These are phyloP conservation scores for Elymus sibiricus DNA, from an alignment of 176 grass and related monocot genomes.

Conservation along the genomic window DNA sequence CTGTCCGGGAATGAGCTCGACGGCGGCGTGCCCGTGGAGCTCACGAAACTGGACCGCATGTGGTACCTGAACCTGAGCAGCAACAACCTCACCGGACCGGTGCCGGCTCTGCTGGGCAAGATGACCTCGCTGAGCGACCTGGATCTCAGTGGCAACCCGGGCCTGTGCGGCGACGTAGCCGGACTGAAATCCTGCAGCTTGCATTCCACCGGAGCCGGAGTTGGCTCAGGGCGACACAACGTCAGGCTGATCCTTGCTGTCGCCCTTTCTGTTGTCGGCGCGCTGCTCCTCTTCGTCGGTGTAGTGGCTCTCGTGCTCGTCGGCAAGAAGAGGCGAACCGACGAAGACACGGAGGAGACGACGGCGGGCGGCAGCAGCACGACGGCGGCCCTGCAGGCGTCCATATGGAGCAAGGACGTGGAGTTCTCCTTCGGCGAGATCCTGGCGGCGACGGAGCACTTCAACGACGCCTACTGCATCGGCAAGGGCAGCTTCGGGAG, in stretches of 20 bases:
- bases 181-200: slow-evolving; percentile 40
- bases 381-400: not conserved
- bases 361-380: not conserved
- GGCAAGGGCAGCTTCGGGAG: slow-evolving; percentile 74
- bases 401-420: slow-evolving; percentile 66
- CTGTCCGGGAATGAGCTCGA: slow-evolving; percentile 54
- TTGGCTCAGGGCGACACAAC: slow-evolving; percentile 6
- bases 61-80: slow-evolving; percentile 63
- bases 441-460: slow-evolving; percentile 68
- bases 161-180: slow-evolving; percentile 54
- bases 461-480: slow-evolving; percentile 69
- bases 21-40: slow-evolving; percentile 40
- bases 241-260: slow-evolving; percentile 31
- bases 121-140: not conserved
- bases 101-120: not conserved
- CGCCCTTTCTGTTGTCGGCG: not conserved
- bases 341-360: slow-evolving; percentile 6
- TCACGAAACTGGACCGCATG: slow-evolving; percentile 41
- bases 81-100: slow-evolving; percentile 37
- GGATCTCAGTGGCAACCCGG: slow-evolving; percentile 2
- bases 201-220: not conserved
- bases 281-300: not conserved
- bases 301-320: slow-evolving; percentile 19
- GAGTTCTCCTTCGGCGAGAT: slow-evolving; percentile 75
- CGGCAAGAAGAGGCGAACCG: slow-evolving; percentile 13